Conservation (phyloP, 2,329 filamentous ascomycete genomes). For the Clathrospora elynae region DNA sequence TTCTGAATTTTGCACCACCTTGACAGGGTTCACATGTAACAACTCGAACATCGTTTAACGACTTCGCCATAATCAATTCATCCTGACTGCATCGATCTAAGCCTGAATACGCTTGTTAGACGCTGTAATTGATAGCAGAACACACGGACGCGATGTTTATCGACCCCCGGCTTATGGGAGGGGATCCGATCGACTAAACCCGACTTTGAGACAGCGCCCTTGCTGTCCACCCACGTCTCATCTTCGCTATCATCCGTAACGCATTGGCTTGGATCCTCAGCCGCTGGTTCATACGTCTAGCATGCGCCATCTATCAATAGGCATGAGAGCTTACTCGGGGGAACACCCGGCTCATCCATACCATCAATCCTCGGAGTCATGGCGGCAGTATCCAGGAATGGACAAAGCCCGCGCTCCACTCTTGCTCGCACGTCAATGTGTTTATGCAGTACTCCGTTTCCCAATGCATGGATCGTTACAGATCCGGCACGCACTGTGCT, state of each 20-base stretch:
- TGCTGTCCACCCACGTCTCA: conserved; percentile 45
- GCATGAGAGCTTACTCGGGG: conserved; percentile 45
- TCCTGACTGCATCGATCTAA: conserved; percentile 29
- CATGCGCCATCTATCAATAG: conserved; percentile 48
- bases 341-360: conserved; percentile 41
- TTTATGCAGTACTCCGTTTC: conserved; percentile 49
- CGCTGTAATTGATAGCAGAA: conserved; percentile 45
- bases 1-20: conserved; percentile 2
- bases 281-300: conserved; percentile 40
- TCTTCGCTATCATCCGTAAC: conserved; percentile 46
- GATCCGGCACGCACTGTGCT: conserved; percentile 46
- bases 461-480: conserved; percentile 47
- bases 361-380: conserved; percentile 44
- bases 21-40: conserved; percentile 18
- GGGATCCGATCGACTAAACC: conserved; percentile 46
- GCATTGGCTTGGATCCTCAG: conserved; percentile 43
- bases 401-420: conserved; percentile 44
- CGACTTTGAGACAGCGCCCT: conserved; percentile 48
- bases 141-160: conserved; percentile 36
- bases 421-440: conserved; percentile 49
- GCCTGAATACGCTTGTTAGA: conserved; percentile 31
- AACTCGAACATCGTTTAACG: conserved; percentile 19
- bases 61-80: conserved; percentile 29
- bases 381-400: conserved; percentile 42
- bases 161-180: conserved; percentile 45